Evolutionary conservation across 2,329 filamentous ascomycete genomes (phyloP), one percentile per base, ranked within the genome.

Genomic region (Botrytis tulipae): DNA sequence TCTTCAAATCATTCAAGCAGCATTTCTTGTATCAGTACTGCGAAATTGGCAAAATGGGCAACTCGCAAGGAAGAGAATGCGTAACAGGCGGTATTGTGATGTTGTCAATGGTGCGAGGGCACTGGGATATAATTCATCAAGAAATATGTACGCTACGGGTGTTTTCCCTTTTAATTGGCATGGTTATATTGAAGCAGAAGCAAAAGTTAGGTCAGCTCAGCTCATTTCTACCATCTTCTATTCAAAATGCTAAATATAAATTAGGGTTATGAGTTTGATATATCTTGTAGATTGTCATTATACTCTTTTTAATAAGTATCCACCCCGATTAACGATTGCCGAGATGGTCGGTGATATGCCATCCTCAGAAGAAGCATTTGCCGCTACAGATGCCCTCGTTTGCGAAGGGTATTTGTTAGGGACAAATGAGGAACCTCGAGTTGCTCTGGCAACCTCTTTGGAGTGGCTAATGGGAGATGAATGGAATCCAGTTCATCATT

Each of bases 31-130:
- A 59, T 59, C 46, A 7, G 51, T 70, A 18, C 40, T 73, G 8
- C 65, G 35, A 29, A 73, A 62, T 67, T 73, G 71, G 71, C 57
- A 46, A 51, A 70, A 60, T 48, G 59, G 65, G 16, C 25, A 57
- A 14, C 22, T 44, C 1, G 44, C 71, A 46, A 54, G 71, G 14
- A 57, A 40, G 32, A 67, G 57, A 18, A 70, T 70, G 63, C 65
- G 65, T 20, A 70, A 67, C 4, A 32, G 48, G 7, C 71, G 71
- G 9, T 70, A 62, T 63, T 62, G 42, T 40, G 71, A 70, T 22
- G 18, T 73, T 42, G 57, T 73, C 35, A 22, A 18, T 8, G 40
- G 35, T 42, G 48, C 48, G 37, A 57, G 66, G 25, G 40, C 48
- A 16, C 14, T 68, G n/a, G 66, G 66, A 20, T 29, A 42, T 4